Base-by-base conservation (phyloP, 2,329 filamentous ascomycete genomes). In the Phaeoacremonium minimum region DNA sequence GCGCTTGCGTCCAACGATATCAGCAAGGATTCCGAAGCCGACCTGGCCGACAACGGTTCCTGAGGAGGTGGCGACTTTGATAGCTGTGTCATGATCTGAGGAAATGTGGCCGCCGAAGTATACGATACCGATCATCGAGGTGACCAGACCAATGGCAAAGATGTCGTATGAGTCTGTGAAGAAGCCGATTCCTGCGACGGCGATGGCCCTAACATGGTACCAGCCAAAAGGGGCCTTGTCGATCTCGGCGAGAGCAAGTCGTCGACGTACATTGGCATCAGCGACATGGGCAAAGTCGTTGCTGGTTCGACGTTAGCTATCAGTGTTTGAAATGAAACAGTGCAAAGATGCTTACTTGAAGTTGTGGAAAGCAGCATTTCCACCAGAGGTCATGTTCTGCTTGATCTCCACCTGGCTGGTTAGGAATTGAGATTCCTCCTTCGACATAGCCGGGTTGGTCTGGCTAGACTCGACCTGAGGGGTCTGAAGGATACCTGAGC, bases 21-120 rank as follows among this genome's bases (percentile, higher is more conserved):
- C 88, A 18, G 87, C 88, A 15, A 90, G 67, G 53, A 75, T 80
- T 53, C 87, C 87, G 53, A 95, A 94, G 32, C 77, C 77, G 19
- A 93, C 66, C 64, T 94, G 88, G 22, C 87, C 88, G 33, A 94
- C 66, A 36, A 94, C 86, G 15, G 87, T 93, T 41, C 88, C 88
- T 40, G 82, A 83, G 18, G 85, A 90, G 11, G 87, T 93, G 15
- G 87, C 78, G 37, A 91, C 78, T 65, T 94, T 94, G 69, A 94
- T 89, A 15, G 85, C 85, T 5, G 82, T 91, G 49, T 93, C 86
- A 7, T 84, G 77, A 38, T 61, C 69, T 18, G 73, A 65, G 11
- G 85, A 82, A 52, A 90, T 83, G 20, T 66, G 66, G 14, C 80
- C 78, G 12, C 49, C 55, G 56, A 75, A 89, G 68, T 85, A 91